Evolutionary conservation across 805 yeast species (phyloP).

Genomic region (Barnettozyma populi): DNA sequence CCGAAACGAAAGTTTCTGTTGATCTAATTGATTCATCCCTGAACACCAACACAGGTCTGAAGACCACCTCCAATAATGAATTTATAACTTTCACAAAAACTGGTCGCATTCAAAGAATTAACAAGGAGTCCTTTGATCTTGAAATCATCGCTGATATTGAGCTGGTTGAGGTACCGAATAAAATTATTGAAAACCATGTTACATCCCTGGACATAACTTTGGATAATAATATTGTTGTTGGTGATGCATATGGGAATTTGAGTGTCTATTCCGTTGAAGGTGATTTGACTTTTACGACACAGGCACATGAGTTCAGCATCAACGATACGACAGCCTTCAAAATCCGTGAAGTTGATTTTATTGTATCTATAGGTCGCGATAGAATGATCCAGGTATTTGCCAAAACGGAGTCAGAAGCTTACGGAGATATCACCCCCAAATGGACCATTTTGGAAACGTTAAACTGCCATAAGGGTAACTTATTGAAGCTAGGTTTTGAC

Average conservation of each 20-base stretch:
- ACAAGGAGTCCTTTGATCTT: constrained; percentile 15
- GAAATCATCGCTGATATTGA: constrained; percentile 9
- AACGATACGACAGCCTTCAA: constrained; percentile 39
- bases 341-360: constrained; percentile 25
- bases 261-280: constrained; percentile 17
- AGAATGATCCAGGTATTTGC: constrained; percentile 55
- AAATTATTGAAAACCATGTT: constrained; percentile 35
- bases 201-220: constrained; percentile 34
- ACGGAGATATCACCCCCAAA: constrained; percentile 16
- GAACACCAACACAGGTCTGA: constrained; percentile 35
- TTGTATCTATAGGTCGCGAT: constrained; percentile 52
- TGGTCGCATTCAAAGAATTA: constrained; percentile 34
- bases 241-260: constrained; percentile 47
- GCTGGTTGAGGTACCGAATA: constrained; percentile 25
- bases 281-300: constrained; percentile 24
- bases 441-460: constrained; percentile 60
- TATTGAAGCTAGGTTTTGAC: constrained; percentile 32
- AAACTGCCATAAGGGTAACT: constrained; percentile 52
- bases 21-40: constrained; percentile 33
- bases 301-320: constrained; percentile 48
- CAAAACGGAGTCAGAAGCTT: constrained; percentile 7
- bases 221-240: constrained; percentile 31
- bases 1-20: constrained; percentile 8
- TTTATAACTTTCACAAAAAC: constrained; percentile 37
- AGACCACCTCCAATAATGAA: constrained; percentile 28